Percentiles rank a stretch among this genome's conserved stretches.
These are phyloP conservation scores for Basipetospora sp. DNA, from an alignment of 2,329 filamentous ascomycete species.

Conservation along the genomic window DNA sequence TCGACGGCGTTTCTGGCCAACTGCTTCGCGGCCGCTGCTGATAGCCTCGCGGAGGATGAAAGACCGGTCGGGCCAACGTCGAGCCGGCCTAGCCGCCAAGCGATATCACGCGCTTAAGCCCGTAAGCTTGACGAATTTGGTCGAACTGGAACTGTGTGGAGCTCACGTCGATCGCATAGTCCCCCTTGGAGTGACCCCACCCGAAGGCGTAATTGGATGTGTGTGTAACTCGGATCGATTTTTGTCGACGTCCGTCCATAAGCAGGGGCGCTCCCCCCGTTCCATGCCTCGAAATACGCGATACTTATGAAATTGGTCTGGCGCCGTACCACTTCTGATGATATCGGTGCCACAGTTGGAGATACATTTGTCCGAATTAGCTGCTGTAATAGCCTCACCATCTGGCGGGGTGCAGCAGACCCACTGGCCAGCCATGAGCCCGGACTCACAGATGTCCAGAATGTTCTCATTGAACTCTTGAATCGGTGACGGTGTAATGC, in stretches of 20 bases:
- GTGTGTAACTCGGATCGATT: constrained; percentile 12
- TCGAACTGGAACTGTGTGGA: constrained; percentile 15
- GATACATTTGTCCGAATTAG: constrained; percentile 12
- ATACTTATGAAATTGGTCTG: constrained; percentile 15
- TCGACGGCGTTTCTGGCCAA: constrained; percentile 23
- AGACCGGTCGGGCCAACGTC: constrained; percentile 16
- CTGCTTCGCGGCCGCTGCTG: constrained; percentile 12
- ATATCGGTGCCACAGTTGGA: constrained; percentile 21
- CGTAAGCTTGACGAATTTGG: constrained; percentile 6
- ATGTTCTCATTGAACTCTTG: constrained; percentile 22
- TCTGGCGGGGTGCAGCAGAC: constrained; percentile 21
- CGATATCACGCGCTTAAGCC: constrained; percentile 19
- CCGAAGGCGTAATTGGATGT: constrained; percentile 21
- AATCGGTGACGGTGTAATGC: constrained; percentile 23
- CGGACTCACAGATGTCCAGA: constrained; percentile 15
- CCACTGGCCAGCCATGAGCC: constrained; percentile 15
- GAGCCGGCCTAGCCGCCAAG: constrained; percentile 22
- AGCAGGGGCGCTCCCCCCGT: constrained; percentile 15
- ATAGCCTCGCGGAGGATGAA: too few species aligned
- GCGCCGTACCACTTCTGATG: constrained; percentile 12
- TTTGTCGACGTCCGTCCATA: constrained; percentile 17
- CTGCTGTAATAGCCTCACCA: background rate
- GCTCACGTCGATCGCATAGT: constrained; percentile 9
- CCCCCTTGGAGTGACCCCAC: background rate
- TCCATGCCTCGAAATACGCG: constrained; percentile 21